Percentiles rank a stretch among this genome's conserved stretches.
Conservation (phyloP, 2,329 filamentous ascomycete genomes). For the Dryadomyces quercus-mongolicae region DNA sequence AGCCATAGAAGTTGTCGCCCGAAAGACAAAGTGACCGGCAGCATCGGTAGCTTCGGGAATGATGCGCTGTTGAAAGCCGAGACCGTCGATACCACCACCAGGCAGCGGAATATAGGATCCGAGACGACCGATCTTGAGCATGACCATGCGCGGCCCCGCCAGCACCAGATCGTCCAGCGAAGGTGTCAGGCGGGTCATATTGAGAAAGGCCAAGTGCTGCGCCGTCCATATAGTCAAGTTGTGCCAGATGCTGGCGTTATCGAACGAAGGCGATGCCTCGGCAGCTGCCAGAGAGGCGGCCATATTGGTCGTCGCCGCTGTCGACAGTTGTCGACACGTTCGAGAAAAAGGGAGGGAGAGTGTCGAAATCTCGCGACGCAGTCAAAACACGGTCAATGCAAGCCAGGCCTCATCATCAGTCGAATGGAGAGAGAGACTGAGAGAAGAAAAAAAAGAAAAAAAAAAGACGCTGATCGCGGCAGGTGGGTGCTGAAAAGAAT, state of each 20-base stretch:
- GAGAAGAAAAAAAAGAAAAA: too few relatives aligned
- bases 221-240: slow-evolving; percentile 43
- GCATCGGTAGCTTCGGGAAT: slow-evolving; percentile 46
- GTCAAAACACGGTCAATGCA: too few relatives aligned
- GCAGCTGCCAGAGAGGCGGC: slow-evolving; percentile 5
- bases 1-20: slow-evolving; percentile 17
- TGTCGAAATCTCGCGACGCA: too few relatives aligned
- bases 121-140: slow-evolving; percentile 48
- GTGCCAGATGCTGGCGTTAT: slow-evolving; percentile 34
- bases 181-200: slow-evolving; percentile 43
- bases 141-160: slow-evolving; percentile 58
- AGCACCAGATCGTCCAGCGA: slow-evolving; percentile 57
- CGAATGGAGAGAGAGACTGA: too few relatives aligned
- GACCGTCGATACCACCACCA: slow-evolving; percentile 49
- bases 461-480: too few relatives aligned
- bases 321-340: too few relatives aligned
- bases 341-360: too few relatives aligned
- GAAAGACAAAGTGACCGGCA: slow-evolving; percentile 20
- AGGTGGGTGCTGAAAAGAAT: not conserved
- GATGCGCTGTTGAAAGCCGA: slow-evolving; percentile 32
- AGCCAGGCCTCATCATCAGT: too few relatives aligned
- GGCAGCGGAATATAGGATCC: slow-evolving; percentile 49
- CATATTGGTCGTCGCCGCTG: too few relatives aligned
- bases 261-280: slow-evolving; percentile 16
- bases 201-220: slow-evolving; percentile 27